Evolutionary conservation across 805 yeast genomes (phyloP).

Genomic region (Monosporozyma yasuniensis): DNA sequence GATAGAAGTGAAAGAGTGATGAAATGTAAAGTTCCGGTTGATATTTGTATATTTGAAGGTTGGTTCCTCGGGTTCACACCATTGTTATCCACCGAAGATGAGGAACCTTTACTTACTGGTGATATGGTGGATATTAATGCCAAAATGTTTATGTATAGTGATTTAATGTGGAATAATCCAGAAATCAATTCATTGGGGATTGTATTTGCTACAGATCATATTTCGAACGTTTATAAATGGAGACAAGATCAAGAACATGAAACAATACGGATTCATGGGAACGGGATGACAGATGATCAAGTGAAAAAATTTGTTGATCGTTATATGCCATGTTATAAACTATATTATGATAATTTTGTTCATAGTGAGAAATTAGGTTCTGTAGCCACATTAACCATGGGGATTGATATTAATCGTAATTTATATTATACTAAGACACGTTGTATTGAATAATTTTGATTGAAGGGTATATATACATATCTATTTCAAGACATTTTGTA

Average conservation of each 20-base stretch:
- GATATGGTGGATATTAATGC: conserved; percentile 41
- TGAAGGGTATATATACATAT: too few species aligned
- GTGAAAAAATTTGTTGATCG: conserved; percentile 66
- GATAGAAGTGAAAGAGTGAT: conserved; percentile 45
- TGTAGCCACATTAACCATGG: conserved; percentile 26
- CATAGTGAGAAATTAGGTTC: conserved; percentile 26
- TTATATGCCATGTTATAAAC: conserved; percentile 76
- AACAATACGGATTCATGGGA: conserved; percentile 35
- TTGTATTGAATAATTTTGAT: conserved; percentile 6
- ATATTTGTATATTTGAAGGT: conserved; percentile 77
- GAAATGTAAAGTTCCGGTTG: conserved; percentile 34
- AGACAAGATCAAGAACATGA: conserved; percentile 49
- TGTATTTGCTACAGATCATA: conserved; percentile 48
- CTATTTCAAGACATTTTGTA: not conserved
- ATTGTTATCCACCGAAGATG: conserved; percentile 22
- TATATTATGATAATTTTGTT: conserved; percentile 47
- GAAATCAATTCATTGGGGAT: conserved; percentile 57
- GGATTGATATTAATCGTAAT: conserved; percentile 21
- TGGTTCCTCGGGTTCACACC: conserved; percentile 82
- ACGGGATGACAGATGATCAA: conserved; percentile 72
- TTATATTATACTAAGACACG: conserved; percentile 13
- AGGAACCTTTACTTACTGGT: conserved; percentile 13
- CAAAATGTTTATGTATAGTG: conserved; percentile 40
- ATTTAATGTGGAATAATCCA: conserved; percentile 33
- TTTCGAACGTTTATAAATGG: conserved; percentile 68